phyloP scores from a whole-genome alignment of 768 basidiomycete genomes.

The Strobilomyces confusus region DNA sequence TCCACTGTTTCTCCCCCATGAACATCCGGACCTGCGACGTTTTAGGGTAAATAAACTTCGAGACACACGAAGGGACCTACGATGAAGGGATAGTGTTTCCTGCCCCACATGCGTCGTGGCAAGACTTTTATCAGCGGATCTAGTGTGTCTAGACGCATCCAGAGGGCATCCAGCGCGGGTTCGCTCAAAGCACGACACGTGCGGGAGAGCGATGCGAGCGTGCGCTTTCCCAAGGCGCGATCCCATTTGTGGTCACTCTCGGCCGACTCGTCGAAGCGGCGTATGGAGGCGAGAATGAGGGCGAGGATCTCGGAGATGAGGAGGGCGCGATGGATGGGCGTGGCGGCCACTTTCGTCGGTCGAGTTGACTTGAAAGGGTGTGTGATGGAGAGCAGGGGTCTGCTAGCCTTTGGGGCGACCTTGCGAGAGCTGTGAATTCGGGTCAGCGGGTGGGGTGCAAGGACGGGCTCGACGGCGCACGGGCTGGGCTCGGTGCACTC shows the following conservation, averaged over 20 bases:
- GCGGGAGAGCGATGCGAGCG: conserved; percentile 26
- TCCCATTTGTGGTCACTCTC: conserved; percentile 15
- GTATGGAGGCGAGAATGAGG: conserved; percentile 21
- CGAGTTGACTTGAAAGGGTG: not conserved
- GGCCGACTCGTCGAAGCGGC: conserved; percentile 18
- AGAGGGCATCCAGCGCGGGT: conserved; percentile 26
- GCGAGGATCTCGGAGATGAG: conserved; percentile 20
- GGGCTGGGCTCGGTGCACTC: not conserved
- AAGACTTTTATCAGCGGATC: conserved; percentile 26
- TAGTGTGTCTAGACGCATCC: conserved; percentile 27
- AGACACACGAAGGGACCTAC: conserved; percentile 9
- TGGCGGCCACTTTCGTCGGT: not conserved
- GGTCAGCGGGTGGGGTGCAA: not conserved
- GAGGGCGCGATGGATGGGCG: conserved; percentile 19
- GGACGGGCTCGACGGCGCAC: conserved; percentile 2
- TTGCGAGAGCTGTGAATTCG: not conserved
- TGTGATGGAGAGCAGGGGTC: not conserved
- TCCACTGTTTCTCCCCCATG: conserved; percentile 27
- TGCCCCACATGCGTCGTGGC: conserved; percentile 25
- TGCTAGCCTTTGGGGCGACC: not conserved
- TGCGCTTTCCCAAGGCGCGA: conserved; percentile 15
- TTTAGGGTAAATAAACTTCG: not conserved
- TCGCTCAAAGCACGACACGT: conserved; percentile 23
- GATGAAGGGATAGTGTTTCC: conserved; percentile 17
- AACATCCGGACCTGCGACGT: conserved; percentile 19